Evolutionary conservation across 495 filamentous ascomycete species (phyloP).

Genomic region (Aspergillus heteromorphus): DNA sequence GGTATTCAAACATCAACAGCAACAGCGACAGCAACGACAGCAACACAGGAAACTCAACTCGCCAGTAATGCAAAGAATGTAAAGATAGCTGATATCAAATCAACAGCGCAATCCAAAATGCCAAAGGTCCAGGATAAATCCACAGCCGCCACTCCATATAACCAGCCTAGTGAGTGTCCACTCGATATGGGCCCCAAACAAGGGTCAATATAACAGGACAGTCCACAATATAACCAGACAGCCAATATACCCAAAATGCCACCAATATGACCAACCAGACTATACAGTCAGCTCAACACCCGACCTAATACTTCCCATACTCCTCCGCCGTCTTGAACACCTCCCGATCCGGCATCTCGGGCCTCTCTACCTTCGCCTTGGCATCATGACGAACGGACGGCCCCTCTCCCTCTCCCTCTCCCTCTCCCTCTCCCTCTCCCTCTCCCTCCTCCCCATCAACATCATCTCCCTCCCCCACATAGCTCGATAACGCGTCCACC

Average conservation of each 20-base stretch:
- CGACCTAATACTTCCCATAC: no score
- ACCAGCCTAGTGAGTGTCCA: no score
- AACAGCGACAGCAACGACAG: neutral
- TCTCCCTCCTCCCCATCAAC: neutral
- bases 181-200: neutral
- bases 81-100: neutral
- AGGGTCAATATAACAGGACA: neutral
- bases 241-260: neutral
- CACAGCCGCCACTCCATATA: neutral
- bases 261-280: no score
- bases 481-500: constrained; percentile 22
- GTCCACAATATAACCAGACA: neutral
- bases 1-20: neutral
- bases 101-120: neutral
- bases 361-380: neutral
- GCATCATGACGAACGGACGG: neutral
- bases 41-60: neutral
- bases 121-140: neutral
- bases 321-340: constrained; percentile 1
- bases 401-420: no score
- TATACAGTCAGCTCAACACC: no score
- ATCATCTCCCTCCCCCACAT: neutral
- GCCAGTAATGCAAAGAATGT: neutral
- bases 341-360: constrained; percentile 26
- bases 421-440: neutral